Evolutionary conservation across 345 rosid species (phyloP).

Genomic region (Brassica rapa): DNA sequence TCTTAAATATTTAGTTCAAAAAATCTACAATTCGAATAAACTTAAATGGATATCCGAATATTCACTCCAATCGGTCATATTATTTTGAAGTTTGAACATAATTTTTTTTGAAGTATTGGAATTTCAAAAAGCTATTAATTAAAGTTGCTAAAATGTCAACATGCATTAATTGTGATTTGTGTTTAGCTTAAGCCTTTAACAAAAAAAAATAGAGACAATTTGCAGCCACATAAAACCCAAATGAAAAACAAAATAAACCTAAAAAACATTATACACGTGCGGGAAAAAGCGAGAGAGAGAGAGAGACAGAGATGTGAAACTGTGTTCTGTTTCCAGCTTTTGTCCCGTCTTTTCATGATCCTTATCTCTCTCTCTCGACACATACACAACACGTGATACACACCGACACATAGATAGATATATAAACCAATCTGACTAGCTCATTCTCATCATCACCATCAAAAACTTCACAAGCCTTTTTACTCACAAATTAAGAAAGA

Average conservation of each 20-base stretch:
- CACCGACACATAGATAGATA: neutral
- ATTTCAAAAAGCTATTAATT: no score
- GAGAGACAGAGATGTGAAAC: conserved; percentile 6
- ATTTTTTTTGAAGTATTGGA: no score
- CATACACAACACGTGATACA: conserved; percentile 24
- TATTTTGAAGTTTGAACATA: no score
- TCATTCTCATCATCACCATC: conserved; percentile 15
- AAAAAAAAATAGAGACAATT: neutral
- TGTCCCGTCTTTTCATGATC: neutral
- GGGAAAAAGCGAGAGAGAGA: neutral
- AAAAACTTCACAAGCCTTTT: conserved; percentile 14
- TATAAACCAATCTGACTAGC: neutral
- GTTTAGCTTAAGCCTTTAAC: neutral
- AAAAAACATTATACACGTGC: conserved; percentile 23
- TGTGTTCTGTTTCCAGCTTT: conserved; percentile 27
- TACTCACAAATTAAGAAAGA: conserved; percentile 4
- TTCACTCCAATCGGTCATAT: no score
- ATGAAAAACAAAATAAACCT: neutral
- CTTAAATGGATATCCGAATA: no score
- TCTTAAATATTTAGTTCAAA: no score
- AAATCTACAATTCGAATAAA: no score
- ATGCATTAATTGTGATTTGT: neutral
- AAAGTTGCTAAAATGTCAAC: neutral
- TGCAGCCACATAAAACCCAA: neutral
- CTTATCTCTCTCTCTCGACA: conserved; percentile 10